Evolutionary conservation across 1,284 basidiomycete species (phyloP).

Genomic region (Blastosporella zonata): DNA sequence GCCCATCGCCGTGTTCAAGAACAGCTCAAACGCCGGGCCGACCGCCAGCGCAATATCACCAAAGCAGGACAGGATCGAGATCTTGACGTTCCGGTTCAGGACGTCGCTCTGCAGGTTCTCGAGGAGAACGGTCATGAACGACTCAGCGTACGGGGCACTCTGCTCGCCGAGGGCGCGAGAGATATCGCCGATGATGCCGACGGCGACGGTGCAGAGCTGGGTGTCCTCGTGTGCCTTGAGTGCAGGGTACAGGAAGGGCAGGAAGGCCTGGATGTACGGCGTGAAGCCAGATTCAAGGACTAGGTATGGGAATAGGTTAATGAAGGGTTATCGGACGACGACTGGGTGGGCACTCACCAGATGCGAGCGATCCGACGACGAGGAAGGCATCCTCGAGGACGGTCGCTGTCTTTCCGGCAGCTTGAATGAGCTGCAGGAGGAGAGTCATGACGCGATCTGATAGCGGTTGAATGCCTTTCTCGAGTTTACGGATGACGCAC

Average conservation of each 20-base stretch:
- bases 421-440: slow-evolving; percentile 81
- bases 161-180: slow-evolving; percentile 89
- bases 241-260: slow-evolving; percentile 88
- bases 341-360: slow-evolving; percentile 40
- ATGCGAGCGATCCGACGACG: slow-evolving; percentile 86
- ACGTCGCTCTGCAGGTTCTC: slow-evolving; percentile 92
- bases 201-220: slow-evolving; percentile 92
- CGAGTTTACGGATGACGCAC: slow-evolving; percentile 84
- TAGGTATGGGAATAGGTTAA: slow-evolving; percentile 19
- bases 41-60: slow-evolving; percentile 97
- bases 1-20: slow-evolving; percentile 86
- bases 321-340: not conserved
- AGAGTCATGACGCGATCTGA: slow-evolving; percentile 96
- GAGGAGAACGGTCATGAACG: slow-evolving; percentile 89
- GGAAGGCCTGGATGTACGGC: slow-evolving; percentile 88
- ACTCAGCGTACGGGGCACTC: slow-evolving; percentile 78
- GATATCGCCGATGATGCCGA: slow-evolving; percentile 95
- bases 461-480: slow-evolving; percentile 81
- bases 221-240: slow-evolving; percentile 94
- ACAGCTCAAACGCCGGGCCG: slow-evolving; percentile 85
- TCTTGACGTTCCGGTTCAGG: slow-evolving; percentile 94
- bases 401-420: slow-evolving; percentile 89
- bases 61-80: slow-evolving; percentile 92
- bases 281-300: slow-evolving; percentile 85
- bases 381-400: slow-evolving; percentile 98